phyloP scores from a whole-genome alignment of 805 yeast genomes.

The Wickerhamomyces chaumierensis region DNA sequence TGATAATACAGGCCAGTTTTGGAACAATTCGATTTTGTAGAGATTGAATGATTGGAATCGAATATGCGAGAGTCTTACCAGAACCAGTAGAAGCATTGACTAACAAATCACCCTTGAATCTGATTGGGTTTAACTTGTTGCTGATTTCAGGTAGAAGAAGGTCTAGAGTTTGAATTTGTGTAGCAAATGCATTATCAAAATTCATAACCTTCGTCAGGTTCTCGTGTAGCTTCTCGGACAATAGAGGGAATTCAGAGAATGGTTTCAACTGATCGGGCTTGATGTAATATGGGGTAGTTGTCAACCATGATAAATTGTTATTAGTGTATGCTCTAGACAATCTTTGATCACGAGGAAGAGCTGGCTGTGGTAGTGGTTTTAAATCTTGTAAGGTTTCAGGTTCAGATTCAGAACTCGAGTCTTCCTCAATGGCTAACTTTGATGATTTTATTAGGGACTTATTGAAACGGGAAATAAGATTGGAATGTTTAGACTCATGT shows the following conservation, averaged over 20 bases:
- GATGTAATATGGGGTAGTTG: slow-evolving; percentile 43
- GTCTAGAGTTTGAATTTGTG: slow-evolving; percentile 62
- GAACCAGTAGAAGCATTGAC: slow-evolving; percentile 95
- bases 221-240: slow-evolving; percentile 30
- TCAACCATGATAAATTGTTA: slow-evolving; percentile 50
- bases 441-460: slow-evolving; percentile 23
- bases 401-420: slow-evolving; percentile 14
- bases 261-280: slow-evolving; percentile 33
- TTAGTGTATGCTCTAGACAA: slow-evolving; percentile 24
- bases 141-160: slow-evolving; percentile 33
- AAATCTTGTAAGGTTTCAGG: slow-evolving; percentile 29
- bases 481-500: slow-evolving; percentile 31
- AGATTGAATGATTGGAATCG: slow-evolving; percentile 70
- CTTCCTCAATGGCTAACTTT: slow-evolving; percentile 5
- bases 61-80: slow-evolving; percentile 88
- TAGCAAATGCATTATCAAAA: slow-evolving; percentile 56
- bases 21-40: slow-evolving; percentile 58
- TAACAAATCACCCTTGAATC: slow-evolving; percentile 54
- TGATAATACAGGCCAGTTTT: slow-evolving; percentile 57
- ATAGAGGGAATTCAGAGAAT: slow-evolving; percentile 35
- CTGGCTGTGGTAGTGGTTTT: slow-evolving; percentile 82
- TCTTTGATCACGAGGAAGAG: slow-evolving; percentile 40
- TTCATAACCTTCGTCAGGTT: slow-evolving; percentile 35
- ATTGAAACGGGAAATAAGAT: slow-evolving; percentile 43
- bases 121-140: slow-evolving; percentile 14